These are phyloP conservation scores for Leishmania major DNA, from an alignment of 208 protist genomes.

Conservation along the genomic window DNA sequence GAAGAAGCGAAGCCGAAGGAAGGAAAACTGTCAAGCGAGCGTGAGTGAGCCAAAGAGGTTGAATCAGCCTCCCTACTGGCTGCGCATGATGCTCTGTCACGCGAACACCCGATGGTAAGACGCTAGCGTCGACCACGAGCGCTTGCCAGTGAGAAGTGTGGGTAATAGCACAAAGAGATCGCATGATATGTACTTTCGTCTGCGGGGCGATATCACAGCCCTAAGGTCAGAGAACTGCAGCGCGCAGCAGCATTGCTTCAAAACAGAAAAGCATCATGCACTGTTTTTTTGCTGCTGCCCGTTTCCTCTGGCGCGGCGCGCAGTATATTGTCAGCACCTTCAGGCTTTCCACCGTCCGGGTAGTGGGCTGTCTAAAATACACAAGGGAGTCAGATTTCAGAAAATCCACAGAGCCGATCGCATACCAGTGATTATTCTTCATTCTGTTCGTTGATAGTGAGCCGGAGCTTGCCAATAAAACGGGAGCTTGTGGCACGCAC, in stretches of 20 bases:
- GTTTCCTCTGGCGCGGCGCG: not conserved
- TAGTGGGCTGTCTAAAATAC: not conserved
- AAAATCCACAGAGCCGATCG: not conserved
- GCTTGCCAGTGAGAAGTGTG: not conserved
- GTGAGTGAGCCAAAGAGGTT: not conserved
- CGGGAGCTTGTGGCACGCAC: not conserved
- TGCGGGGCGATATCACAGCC: not conserved
- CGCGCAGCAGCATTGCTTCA: not conserved
- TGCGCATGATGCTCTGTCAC: not conserved
- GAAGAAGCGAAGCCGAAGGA: not conserved
- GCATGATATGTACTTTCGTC: not conserved
- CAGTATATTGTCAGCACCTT: not conserved
- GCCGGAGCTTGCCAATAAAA: not conserved
- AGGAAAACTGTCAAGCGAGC: not conserved
- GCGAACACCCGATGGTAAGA: not conserved
- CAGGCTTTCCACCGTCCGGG: not conserved
- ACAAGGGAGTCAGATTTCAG: not conserved
- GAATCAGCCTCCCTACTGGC: not conserved
- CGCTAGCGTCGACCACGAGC: not conserved
- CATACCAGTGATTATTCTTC: not conserved
- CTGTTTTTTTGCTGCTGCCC: not conserved
- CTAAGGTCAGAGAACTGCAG: not conserved
- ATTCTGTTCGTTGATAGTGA: not conserved
- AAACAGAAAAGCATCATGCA: not conserved
- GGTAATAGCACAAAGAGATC: not conserved